Conservation (phyloP, 2,329 filamentous ascomycete species). For the Trichoderma breve region DNA sequence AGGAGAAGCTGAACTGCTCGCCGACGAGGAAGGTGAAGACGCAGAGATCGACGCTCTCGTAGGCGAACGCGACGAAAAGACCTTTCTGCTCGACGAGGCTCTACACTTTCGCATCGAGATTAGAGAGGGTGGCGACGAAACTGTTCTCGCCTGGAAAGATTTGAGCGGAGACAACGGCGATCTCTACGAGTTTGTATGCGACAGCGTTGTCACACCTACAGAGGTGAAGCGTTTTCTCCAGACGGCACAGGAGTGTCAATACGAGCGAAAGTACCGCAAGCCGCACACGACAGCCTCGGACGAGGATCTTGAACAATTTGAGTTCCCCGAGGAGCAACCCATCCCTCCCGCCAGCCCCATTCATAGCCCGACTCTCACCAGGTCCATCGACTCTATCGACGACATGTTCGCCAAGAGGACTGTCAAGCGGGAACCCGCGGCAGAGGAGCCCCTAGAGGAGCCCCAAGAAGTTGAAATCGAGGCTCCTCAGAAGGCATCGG, state of each 20-base stretch:
- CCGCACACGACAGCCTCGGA: constrained; percentile 77
- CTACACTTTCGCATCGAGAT: constrained; percentile 84
- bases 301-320: constrained; percentile 76
- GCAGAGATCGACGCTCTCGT: constrained; percentile 70
- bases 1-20: constrained; percentile 87
- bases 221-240: constrained; percentile 79
- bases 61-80: constrained; percentile 92
- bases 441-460: constrained; percentile 20
- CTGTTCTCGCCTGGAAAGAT: constrained; percentile 91
- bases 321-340: constrained; percentile 65
- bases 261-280: constrained; percentile 90
- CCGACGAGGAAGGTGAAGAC: constrained; percentile 85
- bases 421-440: constrained; percentile 44
- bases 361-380: constrained; percentile 55
- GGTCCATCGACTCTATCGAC: constrained; percentile 57
- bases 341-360: constrained; percentile 64
- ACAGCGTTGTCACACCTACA: constrained; percentile 64
- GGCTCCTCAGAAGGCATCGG: constrained; percentile 26
- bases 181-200: constrained; percentile 97
- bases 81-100: constrained; percentile 89
- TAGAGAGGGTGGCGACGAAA: constrained; percentile 75
- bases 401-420: constrained; percentile 52
- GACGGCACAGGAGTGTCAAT: constrained; percentile 88
- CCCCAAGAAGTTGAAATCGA: constrained; percentile 21
- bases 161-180: constrained; percentile 90